Conservation (phyloP, 495 filamentous ascomycete species). For the Mytilinidion resinicola region DNA sequence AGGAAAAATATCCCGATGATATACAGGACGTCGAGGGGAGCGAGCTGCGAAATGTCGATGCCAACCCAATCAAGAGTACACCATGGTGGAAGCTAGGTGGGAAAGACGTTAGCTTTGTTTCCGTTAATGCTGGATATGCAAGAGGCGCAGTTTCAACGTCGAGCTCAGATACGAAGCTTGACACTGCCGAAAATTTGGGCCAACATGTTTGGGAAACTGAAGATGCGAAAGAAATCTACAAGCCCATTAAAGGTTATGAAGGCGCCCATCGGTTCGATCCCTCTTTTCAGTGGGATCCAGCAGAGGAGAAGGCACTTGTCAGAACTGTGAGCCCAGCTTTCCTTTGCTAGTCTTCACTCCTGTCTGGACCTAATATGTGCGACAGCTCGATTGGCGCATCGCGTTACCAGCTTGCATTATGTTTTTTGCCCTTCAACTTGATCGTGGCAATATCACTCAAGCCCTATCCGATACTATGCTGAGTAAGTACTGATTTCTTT, state of each 20-base stretch:
- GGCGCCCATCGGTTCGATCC: constrained; percentile 44
- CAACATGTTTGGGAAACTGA: background rate
- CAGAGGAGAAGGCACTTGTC: constrained; percentile 36
- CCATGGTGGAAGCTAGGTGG: constrained; percentile 2
- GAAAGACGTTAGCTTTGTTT: background rate
- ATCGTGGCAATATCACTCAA: constrained; percentile 16
- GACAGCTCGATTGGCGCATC: constrained; percentile 20
- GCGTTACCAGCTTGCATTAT: constrained; percentile 11
- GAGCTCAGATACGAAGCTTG: background rate
- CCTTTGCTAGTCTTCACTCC: background rate
- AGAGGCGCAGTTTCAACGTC: background rate
- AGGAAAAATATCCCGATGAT: background rate
- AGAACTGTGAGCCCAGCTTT: constrained; percentile 12
- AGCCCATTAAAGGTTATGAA: constrained; percentile 4
- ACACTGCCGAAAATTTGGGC: background rate
- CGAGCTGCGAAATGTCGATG: background rate
- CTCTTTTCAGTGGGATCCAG: constrained; percentile 42
- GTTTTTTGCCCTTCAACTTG: constrained; percentile 19
- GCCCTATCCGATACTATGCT: constrained; percentile 14
- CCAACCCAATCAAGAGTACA: background rate
- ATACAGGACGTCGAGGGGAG: background rate
- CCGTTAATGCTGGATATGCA: background rate
- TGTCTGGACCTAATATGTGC: background rate
- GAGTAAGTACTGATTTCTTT: background rate
- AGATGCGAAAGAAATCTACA: background rate